Percentiles rank a stretch among this genome's conserved stretches.
phyloP scores from a whole-genome alignment of 352 stramenopile species.

The Pythium volutum region DNA sequence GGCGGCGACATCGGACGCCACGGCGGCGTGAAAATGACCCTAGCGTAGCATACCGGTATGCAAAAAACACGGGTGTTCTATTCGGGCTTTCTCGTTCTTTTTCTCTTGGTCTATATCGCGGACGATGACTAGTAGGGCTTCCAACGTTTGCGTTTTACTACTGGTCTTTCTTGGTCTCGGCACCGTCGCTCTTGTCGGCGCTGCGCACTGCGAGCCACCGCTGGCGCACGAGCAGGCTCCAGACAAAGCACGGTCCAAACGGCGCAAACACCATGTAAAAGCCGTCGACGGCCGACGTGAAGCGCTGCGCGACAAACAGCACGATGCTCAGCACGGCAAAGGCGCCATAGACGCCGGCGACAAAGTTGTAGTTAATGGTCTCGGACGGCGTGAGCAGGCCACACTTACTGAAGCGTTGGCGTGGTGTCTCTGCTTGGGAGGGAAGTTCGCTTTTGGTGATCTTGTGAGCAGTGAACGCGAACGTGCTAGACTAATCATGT shows the following conservation, averaged over 20 bases:
- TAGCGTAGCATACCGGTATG: not conserved
- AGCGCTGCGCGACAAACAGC: conserved; percentile 60
- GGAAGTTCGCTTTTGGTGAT: too few species aligned
- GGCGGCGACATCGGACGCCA: not conserved
- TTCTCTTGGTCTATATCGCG: conserved; percentile 3
- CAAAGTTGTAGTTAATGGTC: conserved; percentile 91
- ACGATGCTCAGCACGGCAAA: conserved; percentile 58
- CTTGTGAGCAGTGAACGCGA: too few species aligned
- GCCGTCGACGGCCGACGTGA: conserved; percentile 63
- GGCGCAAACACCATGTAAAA: conserved; percentile 85
- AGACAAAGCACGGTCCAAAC: conserved; percentile 81
- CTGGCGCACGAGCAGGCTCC: conserved; percentile 75
- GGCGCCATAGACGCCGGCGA: conserved; percentile 69
- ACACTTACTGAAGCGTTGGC: conserved; percentile 1
- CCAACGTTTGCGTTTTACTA: not conserved
- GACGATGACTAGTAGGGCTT: not conserved
- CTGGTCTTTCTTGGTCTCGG: conserved; percentile 21
- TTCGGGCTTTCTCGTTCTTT: conserved; percentile 24
- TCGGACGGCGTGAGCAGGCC: conserved; percentile 60
- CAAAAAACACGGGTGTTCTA: not conserved
- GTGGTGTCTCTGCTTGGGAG: too few species aligned
- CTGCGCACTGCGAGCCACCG: conserved; percentile 48
- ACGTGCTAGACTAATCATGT: too few species aligned
- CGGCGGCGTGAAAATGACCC: conserved; percentile 1
- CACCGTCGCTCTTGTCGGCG: not conserved